phyloP scores from a whole-genome alignment of 1,139 yeast genomes.

The Pneumocystis wakefieldiae region DNA sequence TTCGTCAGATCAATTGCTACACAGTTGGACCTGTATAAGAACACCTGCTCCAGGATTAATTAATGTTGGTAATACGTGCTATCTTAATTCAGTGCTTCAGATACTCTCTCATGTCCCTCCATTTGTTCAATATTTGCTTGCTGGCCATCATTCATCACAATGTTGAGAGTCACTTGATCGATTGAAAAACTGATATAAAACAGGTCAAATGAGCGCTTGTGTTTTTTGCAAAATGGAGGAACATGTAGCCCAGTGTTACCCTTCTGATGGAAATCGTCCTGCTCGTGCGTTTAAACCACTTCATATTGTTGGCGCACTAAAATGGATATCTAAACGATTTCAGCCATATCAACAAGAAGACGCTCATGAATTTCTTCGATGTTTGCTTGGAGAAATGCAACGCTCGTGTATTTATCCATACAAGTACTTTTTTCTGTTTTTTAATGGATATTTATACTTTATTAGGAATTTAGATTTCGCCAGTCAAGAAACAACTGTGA shows the following conservation, averaged over 20 bases:
- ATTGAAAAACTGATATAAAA: not conserved
- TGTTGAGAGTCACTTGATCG: constrained; percentile 1
- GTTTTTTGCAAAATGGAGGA: constrained; percentile 11
- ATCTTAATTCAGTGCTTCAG: constrained; percentile 90
- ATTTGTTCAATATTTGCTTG: constrained; percentile 63
- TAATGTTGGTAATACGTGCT: constrained; percentile 92
- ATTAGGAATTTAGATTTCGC: constrained; percentile 13
- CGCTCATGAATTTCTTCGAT: constrained; percentile 67
- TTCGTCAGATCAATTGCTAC: constrained; percentile 39
- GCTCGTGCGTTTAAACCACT: constrained; percentile 8
- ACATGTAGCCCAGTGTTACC: constrained; percentile 7
- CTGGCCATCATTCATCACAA: constrained; percentile 29
- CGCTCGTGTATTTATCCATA: constrained; percentile 8
- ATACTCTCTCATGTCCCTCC: constrained; percentile 84
- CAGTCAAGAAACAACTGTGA: constrained; percentile 42
- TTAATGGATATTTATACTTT: too few relatives aligned
- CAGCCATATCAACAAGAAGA: constrained; percentile 51
- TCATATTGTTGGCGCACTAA: constrained; percentile 4
- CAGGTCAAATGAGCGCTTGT: constrained; percentile 10
- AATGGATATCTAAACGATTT: constrained; percentile 14
- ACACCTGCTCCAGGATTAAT: constrained; percentile 58
- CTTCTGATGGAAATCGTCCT: constrained; percentile 7
- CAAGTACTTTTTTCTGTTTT: not conserved
- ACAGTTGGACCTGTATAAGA: constrained; percentile 25
- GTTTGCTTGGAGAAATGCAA: constrained; percentile 17